Evolutionary conservation across 2,329 filamentous ascomycete genomes (phyloP).

Genomic region (Falciphora oryzae): DNA sequence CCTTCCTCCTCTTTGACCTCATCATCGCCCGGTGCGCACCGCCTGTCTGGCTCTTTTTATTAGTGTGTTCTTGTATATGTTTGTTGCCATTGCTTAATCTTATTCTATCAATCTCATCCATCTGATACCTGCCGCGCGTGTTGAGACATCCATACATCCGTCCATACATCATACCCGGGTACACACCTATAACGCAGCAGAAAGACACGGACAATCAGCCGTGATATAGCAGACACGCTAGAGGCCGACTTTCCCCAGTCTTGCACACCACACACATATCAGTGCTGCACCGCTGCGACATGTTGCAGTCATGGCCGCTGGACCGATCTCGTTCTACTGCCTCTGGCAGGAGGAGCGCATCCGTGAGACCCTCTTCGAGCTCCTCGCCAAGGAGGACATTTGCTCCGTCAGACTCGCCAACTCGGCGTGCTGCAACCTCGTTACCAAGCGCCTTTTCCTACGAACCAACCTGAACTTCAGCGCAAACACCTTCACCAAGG

Average conservation of each 20-base stretch:
- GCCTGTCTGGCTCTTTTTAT: conserved; percentile 2
- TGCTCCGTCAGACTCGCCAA: conserved; percentile 60
- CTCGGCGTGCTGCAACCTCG: conserved; percentile 63
- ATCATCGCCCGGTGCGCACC: conserved; percentile 4
- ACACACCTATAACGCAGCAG: background rate
- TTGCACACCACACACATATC: background rate
- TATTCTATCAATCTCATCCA: background rate
- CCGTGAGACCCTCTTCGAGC: conserved; percentile 43
- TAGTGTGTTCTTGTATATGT: conserved; percentile 1
- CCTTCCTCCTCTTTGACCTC: background rate
- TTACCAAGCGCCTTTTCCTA: conserved; percentile 64
- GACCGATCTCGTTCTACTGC: conserved; percentile 46
- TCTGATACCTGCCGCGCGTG: background rate
- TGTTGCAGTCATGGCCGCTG: conserved; percentile 47
- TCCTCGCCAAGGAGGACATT: conserved; percentile 45
- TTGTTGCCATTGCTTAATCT: background rate
- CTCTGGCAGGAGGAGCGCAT: conserved; percentile 48
- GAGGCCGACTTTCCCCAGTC: background rate
- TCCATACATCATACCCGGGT: background rate
- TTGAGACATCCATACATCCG: conserved; percentile 2
- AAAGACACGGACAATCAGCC: background rate
- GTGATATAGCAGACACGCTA: background rate
- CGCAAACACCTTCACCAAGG: conserved; percentile 69
- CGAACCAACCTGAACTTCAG: conserved; percentile 66
- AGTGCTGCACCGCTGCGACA: conserved; percentile 26